phyloP scores from a whole-genome alignment of 352 stramenopile genomes.

The Globisporangium uncinulatum region DNA sequence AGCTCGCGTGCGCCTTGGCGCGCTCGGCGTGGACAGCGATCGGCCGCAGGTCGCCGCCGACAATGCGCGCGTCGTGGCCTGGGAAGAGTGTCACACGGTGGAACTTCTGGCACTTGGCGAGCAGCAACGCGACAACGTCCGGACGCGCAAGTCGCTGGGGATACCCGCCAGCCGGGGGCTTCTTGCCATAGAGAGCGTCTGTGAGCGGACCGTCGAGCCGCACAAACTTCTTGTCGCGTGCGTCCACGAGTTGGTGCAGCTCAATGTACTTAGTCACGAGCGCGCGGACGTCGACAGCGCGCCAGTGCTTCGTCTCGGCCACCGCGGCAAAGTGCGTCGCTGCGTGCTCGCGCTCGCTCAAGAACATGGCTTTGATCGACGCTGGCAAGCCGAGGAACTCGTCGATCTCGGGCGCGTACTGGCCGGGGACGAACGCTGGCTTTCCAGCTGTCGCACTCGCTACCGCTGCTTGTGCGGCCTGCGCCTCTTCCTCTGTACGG shows the following conservation, averaged over 20 bases:
- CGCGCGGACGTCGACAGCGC: constrained; percentile 42
- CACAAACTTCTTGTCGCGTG: constrained; percentile 62
- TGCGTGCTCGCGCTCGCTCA: constrained; percentile 14
- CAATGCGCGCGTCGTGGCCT: constrained; percentile 57
- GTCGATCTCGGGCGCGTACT: constrained; percentile 59
- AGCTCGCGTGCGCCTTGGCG: constrained; percentile 69
- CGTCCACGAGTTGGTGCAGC: constrained; percentile 43
- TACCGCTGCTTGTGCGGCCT: constrained; percentile 35
- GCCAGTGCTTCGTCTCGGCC: constrained; percentile 51
- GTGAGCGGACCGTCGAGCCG: constrained; percentile 56
- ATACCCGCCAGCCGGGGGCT: constrained; percentile 49
- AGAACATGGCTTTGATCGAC: constrained; percentile 51
- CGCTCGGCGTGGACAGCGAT: constrained; percentile 64
- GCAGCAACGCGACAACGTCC: constrained; percentile 43
- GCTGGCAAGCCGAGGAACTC: constrained; percentile 55
- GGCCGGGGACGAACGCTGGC: constrained; percentile 44
- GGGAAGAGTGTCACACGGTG: constrained; percentile 69
- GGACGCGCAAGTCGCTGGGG: constrained; percentile 47
- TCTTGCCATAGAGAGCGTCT: constrained; percentile 71
- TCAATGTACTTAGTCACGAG: constrained; percentile 61
- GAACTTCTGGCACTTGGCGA: constrained; percentile 63
- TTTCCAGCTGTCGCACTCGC: constrained; percentile 31
- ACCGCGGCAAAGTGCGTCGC: constrained; percentile 18
- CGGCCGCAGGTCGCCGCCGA: constrained; percentile 45
- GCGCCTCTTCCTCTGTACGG: constrained; percentile 45